These are phyloP conservation scores for Amylocystis lapponica DNA, from an alignment of 768 basidiomycete genomes.

Conservation along the genomic window DNA sequence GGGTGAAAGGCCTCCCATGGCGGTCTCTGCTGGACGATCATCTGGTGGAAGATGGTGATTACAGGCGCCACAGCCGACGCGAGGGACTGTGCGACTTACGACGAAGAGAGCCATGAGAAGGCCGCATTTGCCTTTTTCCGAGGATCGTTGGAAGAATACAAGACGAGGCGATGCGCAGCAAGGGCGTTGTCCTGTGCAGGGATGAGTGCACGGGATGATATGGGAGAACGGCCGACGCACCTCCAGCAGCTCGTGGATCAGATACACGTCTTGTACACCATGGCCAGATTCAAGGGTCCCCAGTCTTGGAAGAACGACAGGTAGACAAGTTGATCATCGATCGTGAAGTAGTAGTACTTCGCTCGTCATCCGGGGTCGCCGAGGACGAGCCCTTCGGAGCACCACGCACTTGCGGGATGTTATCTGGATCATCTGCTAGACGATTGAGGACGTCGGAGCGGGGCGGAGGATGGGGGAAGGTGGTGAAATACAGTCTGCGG, in stretches of 20 bases:
- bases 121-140: slow-evolving; percentile 91
- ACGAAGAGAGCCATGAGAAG: slow-evolving; percentile 89
- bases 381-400: slow-evolving; percentile 55
- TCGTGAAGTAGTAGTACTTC: slow-evolving; percentile 84
- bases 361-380: slow-evolving; percentile 65
- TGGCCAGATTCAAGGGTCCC: slow-evolving; percentile 88
- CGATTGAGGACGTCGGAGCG: slow-evolving; percentile 59
- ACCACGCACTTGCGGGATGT: slow-evolving; percentile 58
- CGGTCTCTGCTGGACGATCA: slow-evolving; percentile 85
- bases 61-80: background rate
- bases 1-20: slow-evolving; percentile 97
- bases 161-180: slow-evolving; percentile 65
- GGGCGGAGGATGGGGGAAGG: slow-evolving; percentile 76
- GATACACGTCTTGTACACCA: slow-evolving; percentile 92
- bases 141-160: slow-evolving; percentile 86
- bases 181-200: slow-evolving; percentile 64
- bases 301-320: slow-evolving; percentile 93
- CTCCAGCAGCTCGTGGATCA: slow-evolving; percentile 85
- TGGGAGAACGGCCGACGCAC: slow-evolving; percentile 30
- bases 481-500: slow-evolving; percentile 74
- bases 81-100: slow-evolving; percentile 44
- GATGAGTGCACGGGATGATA: background rate
- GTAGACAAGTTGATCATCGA: slow-evolving; percentile 90
- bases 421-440: slow-evolving; percentile 42
- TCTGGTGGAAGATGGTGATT: slow-evolving; percentile 42